Base-by-base conservation (phyloP, 2,329 filamentous ascomycete species). In the Penicillium sp. region DNA sequence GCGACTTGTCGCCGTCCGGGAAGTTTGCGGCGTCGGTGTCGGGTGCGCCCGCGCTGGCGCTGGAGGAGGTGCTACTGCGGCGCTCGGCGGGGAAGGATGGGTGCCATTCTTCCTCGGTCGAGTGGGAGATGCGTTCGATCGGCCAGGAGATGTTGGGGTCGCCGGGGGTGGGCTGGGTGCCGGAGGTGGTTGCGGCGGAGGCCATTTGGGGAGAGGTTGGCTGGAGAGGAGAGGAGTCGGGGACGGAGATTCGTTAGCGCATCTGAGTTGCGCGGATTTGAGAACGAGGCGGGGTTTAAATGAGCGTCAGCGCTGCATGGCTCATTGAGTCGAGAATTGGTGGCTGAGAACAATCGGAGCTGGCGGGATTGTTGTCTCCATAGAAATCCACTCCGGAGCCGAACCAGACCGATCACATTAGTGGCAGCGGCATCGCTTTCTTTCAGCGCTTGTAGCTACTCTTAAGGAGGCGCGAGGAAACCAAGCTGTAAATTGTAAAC, bases 1-100 rank as follows among this genome's bases (percentile, higher is more conserved):
- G 63, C 2, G 70, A 70, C 43, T 66, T 68, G 9, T 57, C 54
- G 41, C 69, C 70, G 8, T 53, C 44, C 4, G 68, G 67, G 37
- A 64, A 62, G 45, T 60, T 62, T 20, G 58, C 53, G 3, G 47
- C 33, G 45, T 70, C 59, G 30, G 59, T 29, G 26, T 45, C n/a
- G 20, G 43, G 33, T 19, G n/a, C n/a, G 15, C 28, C 40, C 41
- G 15, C 28, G 29, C 25, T 38, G 31, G 47, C 38, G n/a, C 25
- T 30, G 39, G 27, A 13, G 39, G 31, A 39, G 41, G 34, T 27
- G 42, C 33, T 38, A 41, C 33, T 31, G 15, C 6, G 15, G 36
- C 35, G 46, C 14, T 42, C 25, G 34, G 39, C 34, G 14, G 26
- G 40, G 41, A 36, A 41, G n/a, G 45, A 42, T 33, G 44, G 54